Conservation (phyloP, 2,329 filamentous ascomycete genomes). For the Dactylellina sp. region DNA sequence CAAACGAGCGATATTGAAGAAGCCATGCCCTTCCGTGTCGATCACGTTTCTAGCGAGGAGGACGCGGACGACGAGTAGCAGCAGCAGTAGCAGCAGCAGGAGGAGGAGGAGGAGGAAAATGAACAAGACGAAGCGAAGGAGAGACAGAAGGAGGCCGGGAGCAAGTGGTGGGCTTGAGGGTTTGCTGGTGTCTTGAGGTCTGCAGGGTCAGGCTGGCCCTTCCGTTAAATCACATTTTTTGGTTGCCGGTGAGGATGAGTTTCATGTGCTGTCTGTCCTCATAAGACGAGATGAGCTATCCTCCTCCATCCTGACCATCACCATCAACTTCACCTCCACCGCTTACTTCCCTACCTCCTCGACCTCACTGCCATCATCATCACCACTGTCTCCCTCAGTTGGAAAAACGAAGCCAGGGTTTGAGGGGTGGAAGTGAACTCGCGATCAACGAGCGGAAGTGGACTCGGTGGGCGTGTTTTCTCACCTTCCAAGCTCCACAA, state of each 20-base stretch:
- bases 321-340: not conserved
- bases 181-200: constrained; percentile 11
- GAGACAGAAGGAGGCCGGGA: not conserved
- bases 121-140: not conserved
- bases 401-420: not conserved
- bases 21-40: constrained; percentile 35
- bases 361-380: not conserved
- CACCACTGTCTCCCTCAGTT: not conserved
- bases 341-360: not conserved
- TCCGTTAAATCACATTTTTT: constrained; percentile 43
- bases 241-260: constrained; percentile 33
- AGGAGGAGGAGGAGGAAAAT: not conserved
- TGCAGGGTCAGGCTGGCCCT: constrained; percentile 21
- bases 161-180: not conserved
- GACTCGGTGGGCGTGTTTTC: not conserved
- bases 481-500: constrained; percentile 13
- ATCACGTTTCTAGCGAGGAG: constrained; percentile 31
- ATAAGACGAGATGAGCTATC: not conserved
- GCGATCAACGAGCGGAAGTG: not conserved
- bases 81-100: not conserved
- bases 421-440: constrained; percentile 6
- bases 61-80: not conserved
- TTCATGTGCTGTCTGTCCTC: constrained; percentile 41
- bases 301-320: not conserved
- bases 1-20: constrained; percentile 50